Evolutionary conservation across 306 rosid genomes (phyloP), one percentile per base, ranked within the genome.

Genomic region (Lathyrus tuberosus): DNA sequence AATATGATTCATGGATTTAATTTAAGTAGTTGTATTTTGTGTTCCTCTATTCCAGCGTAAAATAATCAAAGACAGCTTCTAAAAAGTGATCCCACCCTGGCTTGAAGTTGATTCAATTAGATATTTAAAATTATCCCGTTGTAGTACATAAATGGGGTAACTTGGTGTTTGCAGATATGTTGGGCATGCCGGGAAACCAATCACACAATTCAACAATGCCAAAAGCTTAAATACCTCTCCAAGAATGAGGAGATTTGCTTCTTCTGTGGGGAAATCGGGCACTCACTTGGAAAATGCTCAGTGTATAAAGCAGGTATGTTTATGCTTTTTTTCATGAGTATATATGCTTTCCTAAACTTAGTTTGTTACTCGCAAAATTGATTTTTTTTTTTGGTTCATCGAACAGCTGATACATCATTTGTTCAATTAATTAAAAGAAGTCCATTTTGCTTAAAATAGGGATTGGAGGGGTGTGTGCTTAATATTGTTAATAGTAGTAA

Each of bases 241-340:
- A 20, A 0, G 10, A 1, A 35, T 30, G 70, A 41, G 59, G 88
- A 82, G 63, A 4, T 91, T 37, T 94, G 99, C 83, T 91, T 87
- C 78, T 91, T 86, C 59, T 94, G 99, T 80, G 86, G 88, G 40
- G 77, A 82, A 76, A 48, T 62, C 2, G 96, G 99, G 38, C 99
- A 94, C 69, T 76, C 91, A 10, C 87, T 94, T 49, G 82, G 80
- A 41, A 79, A 41, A 5, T 94, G 99, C 61, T 72, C 80, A 12
- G 65, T 43, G 4, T 80, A 94, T 62, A 80, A 53, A 74, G 88
- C 90, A 40, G 97, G 97, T 91, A 69, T 77, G 5, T 62, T 61
- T 31, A 16, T 67, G 46, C 11, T 65, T 67, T 24, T 28, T 71
- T 31, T 22, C 20, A 26, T 12, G 35, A 17, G 18, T 58, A 17